These are phyloP conservation scores for Diplotaxis tenuifolia DNA, from an alignment of 345 rosid species.

Conservation along the genomic window DNA sequence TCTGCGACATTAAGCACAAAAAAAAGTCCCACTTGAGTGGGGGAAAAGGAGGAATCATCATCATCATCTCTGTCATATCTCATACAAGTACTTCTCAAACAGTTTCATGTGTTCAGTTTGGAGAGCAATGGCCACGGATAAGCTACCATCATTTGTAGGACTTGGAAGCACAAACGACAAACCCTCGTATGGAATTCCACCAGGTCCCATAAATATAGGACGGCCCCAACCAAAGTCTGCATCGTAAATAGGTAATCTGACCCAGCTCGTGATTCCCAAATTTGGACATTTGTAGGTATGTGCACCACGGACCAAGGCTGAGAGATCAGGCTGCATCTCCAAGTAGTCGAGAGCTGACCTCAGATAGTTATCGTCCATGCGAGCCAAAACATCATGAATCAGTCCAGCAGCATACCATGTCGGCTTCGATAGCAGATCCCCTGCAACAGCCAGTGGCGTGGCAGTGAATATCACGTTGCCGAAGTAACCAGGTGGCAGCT, in stretches of 20 bases:
- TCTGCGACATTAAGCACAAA: slow-evolving; percentile 13
- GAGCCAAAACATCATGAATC: slow-evolving; percentile 72
- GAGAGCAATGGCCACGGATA: slow-evolving; percentile 76
- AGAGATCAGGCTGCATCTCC: slow-evolving; percentile 80
- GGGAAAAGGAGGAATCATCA: slow-evolving; percentile 1
- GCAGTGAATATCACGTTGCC: slow-evolving; percentile 92
- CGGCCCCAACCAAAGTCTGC: slow-evolving; percentile 98
- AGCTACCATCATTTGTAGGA: slow-evolving; percentile 68
- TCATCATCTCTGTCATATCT: slow-evolving; percentile 27
- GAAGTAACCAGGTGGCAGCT: slow-evolving; percentile 84
- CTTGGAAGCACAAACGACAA: slow-evolving; percentile 75
- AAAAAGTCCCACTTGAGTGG: slow-evolving; percentile 18
- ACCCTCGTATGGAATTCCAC: slow-evolving; percentile 83
- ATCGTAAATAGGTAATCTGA: slow-evolving; percentile 76
- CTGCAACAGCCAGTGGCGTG: slow-evolving; percentile 72
- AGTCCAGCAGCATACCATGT: slow-evolving; percentile 79
- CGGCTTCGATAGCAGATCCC: slow-evolving; percentile 69
- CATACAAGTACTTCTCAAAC: slow-evolving; percentile 60
- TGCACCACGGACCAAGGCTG: slow-evolving; percentile 76
- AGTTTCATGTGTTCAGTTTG: slow-evolving; percentile 77
- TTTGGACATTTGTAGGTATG: slow-evolving; percentile 84
- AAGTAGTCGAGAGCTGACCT: slow-evolving; percentile 95
- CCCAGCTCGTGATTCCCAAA: slow-evolving; percentile 90
- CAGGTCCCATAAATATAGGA: slow-evolving; percentile 92
- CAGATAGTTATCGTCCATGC: slow-evolving; percentile 81